Evolutionary conservation across 73 alveolate species (phyloP).

Genomic region (Paramecium tetraurelia): DNA sequence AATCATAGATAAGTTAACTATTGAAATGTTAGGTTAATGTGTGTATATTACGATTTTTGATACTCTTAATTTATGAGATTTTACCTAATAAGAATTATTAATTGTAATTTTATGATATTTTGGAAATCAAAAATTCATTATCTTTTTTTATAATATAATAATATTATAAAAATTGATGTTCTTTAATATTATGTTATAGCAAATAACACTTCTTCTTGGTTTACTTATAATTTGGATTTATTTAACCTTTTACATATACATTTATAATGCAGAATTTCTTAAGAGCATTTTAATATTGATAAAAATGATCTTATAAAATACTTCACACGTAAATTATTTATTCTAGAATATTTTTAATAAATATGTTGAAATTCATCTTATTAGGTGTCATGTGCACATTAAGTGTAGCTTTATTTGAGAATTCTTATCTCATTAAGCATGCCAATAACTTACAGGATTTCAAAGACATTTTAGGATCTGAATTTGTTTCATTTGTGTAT

Average conservation of each 20-base stretch:
- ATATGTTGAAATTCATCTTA: not conserved
- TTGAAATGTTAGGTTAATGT: too few relatives aligned
- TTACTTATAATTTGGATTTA: not conserved
- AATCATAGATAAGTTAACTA: too few relatives aligned
- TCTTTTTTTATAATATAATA: too few relatives aligned
- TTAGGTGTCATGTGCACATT: not conserved
- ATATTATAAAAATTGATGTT: too few relatives aligned
- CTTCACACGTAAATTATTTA: not conserved
- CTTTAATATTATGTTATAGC: too few relatives aligned
- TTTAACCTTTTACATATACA: too few relatives aligned
- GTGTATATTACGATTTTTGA: too few relatives aligned
- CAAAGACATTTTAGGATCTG: not conserved
- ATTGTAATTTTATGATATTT: too few relatives aligned
- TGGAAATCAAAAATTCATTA: too few relatives aligned
- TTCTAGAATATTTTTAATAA: not conserved
- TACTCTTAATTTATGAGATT: too few relatives aligned
- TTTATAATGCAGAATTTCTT: not conserved
- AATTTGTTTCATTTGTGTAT: constrained; percentile 21
- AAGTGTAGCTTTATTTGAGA: not conserved
- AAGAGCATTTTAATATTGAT: not conserved
- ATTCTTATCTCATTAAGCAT: not conserved
- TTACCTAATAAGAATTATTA: too few relatives aligned
- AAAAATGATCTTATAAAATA: not conserved
- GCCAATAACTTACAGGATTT: not conserved
- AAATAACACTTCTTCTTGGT: too few relatives aligned